These are phyloP conservation scores for Penicillium desertorum DNA, from an alignment of 495 filamentous ascomycete species.

Conservation along the genomic window DNA sequence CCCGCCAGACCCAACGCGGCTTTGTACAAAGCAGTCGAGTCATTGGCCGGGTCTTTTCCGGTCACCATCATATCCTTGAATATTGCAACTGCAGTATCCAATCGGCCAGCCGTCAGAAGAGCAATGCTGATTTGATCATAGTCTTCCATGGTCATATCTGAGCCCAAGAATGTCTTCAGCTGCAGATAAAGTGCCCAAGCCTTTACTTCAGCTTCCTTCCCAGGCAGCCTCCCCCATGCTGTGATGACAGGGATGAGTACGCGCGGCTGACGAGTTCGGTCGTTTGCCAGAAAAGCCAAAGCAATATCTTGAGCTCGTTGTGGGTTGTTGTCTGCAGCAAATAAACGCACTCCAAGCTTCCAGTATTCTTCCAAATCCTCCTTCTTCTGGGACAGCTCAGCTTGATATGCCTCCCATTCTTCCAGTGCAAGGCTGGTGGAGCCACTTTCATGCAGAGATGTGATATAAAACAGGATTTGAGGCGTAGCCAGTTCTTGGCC, in stretches of 20 bases:
- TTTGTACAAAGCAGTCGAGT: constrained; percentile 51
- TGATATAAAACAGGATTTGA: constrained; percentile 64
- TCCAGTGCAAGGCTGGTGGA: constrained; percentile 59
- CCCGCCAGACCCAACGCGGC: constrained; percentile 44
- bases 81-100: constrained; percentile 64
- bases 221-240: constrained; percentile 37
- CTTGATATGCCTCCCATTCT: constrained; percentile 61
- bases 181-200: constrained; percentile 69
- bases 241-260: constrained; percentile 66
- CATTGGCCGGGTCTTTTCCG: constrained; percentile 48
- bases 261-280: constrained; percentile 51
- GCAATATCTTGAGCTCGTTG: constrained; percentile 64
- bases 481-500: constrained; percentile 52
- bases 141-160: constrained; percentile 67
- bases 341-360: constrained; percentile 69
- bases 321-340: constrained; percentile 56
- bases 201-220: constrained; percentile 46
- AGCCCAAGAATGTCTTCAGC: constrained; percentile 57
- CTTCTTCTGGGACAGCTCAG: constrained; percentile 51
- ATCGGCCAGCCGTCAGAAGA: constrained; percentile 58
- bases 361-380: constrained; percentile 57
- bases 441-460: constrained; percentile 60
- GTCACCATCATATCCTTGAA: constrained; percentile 87
- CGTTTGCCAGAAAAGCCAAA: constrained; percentile 54
- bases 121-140: constrained; percentile 67